These are phyloP conservation scores for Herpotrichia juniperi DNA, from an alignment of 2,329 filamentous ascomycete genomes.

Conservation along the genomic window DNA sequence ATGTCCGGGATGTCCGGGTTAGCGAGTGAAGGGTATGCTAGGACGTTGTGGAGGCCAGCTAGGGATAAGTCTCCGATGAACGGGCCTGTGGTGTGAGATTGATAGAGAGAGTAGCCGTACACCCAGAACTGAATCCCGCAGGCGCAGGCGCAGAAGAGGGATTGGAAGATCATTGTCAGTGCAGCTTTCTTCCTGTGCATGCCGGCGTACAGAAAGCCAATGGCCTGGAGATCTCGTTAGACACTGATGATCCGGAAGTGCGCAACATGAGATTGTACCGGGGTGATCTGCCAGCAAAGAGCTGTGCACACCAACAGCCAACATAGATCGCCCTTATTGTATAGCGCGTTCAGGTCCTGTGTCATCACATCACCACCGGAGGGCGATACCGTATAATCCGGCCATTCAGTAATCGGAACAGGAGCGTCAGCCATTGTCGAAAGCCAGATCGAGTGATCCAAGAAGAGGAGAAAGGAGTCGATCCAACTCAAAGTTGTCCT, in stretches of 20 bases:
- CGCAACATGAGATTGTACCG: conserved; percentile 7
- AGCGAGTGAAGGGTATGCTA: conserved; percentile 36
- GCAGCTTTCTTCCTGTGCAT: conserved; percentile 41
- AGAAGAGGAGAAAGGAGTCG: too few species aligned
- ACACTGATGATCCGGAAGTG: background rate
- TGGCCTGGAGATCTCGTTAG: conserved; percentile 17
- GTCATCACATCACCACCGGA: conserved; percentile 53
- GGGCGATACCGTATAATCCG: conserved; percentile 49
- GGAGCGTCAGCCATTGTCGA: conserved; percentile 31
- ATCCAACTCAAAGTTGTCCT: background rate
- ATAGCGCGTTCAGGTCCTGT: conserved; percentile 52
- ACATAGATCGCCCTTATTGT: conserved; percentile 55
- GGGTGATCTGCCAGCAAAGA: conserved; percentile 44
- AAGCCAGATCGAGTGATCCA: background rate
- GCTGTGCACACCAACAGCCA: conserved; percentile 47
- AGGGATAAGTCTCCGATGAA: conserved; percentile 40
- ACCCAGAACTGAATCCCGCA: conserved; percentile 57
- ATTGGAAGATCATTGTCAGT: conserved; percentile 56
- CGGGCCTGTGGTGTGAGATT: conserved; percentile 34
- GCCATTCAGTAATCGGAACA: conserved; percentile 49
- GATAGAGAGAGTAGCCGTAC: conserved; percentile 54
- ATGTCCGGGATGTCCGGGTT: conserved; percentile 42
- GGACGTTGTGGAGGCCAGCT: conserved; percentile 36
- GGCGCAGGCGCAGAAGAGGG: conserved; percentile 54
- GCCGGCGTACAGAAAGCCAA: conserved; percentile 42